Base-by-base conservation (phyloP, 116 monocot genomes). In the Trichopus zeylanicus region DNA sequence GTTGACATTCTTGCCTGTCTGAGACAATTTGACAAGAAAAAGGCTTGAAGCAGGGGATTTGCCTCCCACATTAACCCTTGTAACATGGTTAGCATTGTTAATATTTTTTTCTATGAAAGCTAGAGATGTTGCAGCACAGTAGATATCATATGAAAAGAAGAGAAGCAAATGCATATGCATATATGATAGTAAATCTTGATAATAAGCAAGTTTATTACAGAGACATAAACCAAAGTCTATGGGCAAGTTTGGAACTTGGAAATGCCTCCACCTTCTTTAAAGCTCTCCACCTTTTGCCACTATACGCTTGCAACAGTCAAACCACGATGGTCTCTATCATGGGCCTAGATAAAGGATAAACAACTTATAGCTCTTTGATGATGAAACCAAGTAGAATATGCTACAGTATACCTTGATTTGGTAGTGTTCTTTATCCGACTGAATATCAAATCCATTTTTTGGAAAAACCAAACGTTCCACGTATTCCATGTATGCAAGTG, bases 341-440 rank as follows among this genome's bases (percentile, higher is more conserved):
- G 57, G 13, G 84, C 67, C 89, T 89, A 8, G 21, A 21, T 55
- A 51, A 31, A 6, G 27, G 11, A 32, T 7, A 46, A 48, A 55
- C n/a, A 15, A 26, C 16, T 49, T 18, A 32, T 28, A 25, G 51
- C 59, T 48, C 32, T 10, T 24, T 21, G 13, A 7, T 55, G 12
- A 18, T 10, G 12, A 16, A 3, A 42, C 13, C 32, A 42, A 13
- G 13, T 29, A 32, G 22, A 9, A 48, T 48, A 11, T 19, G 15
- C n/a, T n/a, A n/a, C n/a, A n/a, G n/a, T n/a, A 33, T 69, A 89
- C 89, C 75, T 76, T 76, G 22, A 89, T 73, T 65, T 76, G 30
- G 65, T 81, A 85, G 38, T 64, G 67, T 31, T 89, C 81, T 64
- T 76, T 85, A 34, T 65, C 73, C 10, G 66, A 69, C 0, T 70